phyloP scores from a whole-genome alignment of 768 basidiomycete genomes.

The Serpula lacrymans region DNA sequence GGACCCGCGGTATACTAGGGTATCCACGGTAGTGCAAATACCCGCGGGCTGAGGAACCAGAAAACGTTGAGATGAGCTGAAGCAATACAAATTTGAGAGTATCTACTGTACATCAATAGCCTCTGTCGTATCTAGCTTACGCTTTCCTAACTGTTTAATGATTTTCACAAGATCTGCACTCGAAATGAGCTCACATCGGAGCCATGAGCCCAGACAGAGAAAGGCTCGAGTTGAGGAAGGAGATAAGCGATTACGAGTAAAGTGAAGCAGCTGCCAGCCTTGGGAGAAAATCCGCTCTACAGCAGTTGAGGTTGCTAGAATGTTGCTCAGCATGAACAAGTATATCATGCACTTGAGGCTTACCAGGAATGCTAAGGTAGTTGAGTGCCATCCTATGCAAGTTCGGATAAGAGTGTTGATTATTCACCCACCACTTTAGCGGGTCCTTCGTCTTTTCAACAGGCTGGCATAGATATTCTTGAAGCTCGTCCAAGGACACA shows the following conservation, averaged over 20 bases:
- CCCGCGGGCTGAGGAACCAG: constrained; percentile 4
- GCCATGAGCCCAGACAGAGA: constrained; percentile 9
- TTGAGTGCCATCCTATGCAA: constrained; percentile 33
- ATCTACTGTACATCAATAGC: constrained; percentile 33
- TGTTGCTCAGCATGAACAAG: constrained; percentile 10
- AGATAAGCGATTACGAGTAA: constrained; percentile 20
- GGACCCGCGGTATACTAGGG: neutral
- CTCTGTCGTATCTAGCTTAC: constrained; percentile 15
- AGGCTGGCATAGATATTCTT: constrained; percentile 31
- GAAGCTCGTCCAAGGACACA: constrained; percentile 8
- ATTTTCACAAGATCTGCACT: constrained; percentile 5
- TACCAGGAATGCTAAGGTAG: constrained; percentile 30
- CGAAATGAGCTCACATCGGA: constrained; percentile 7
- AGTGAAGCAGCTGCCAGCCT: constrained; percentile 17
- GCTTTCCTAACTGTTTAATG: constrained; percentile 6
- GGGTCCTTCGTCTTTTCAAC: constrained; percentile 20
- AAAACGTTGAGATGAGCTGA: constrained; percentile 27
- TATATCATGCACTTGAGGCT: constrained; percentile 11
- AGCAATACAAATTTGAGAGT: constrained; percentile 36
- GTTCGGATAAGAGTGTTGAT: constrained; percentile 18
- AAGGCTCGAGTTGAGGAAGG: constrained; percentile 17
- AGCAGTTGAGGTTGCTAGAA: constrained; percentile 9
- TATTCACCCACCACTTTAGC: constrained; percentile 29
- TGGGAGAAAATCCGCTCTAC: constrained; percentile 9
- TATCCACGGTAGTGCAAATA: constrained; percentile 2